Evolutionary conservation across 495 filamentous ascomycete species (phyloP), one percentile per base, ranked within the genome.

Genomic region (Penicillium dipodomyicola): DNA sequence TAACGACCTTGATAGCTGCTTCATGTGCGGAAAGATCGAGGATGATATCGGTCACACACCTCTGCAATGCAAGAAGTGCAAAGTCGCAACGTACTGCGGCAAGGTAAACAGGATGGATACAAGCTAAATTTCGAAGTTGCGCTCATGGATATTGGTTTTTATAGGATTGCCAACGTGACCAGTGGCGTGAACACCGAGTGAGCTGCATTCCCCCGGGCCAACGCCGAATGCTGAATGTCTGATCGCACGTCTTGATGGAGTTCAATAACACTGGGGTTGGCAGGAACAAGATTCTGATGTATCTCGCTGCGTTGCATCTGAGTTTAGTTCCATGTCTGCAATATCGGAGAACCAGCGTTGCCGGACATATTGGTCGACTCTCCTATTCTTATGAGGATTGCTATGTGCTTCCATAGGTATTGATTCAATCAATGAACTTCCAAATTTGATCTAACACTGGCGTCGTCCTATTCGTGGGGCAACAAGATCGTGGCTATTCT

Each of bases 11-110:
- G 8, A 35, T 29, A 57, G 54, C 22, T 57, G 54, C 45, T 57
- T 50, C 27, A 8, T 8, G 8, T 57, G 54, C 32, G 54, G 54
- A 19, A 50, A 43, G 37, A 42, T 57, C 15, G 41, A 48, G 14
- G 20, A 11, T 11, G 54, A 44, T 20, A 30, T 49, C 22, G 54
- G 54, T 4, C 45, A 48, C 9, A 15, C 4, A 19, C 46, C 17
- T 6, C 15, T 27, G 54, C 41, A 15, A 12, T 57, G 54, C 35
- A 32, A 23, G 15, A 25, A 6, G 27, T 57, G 54, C 46, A 41
- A 44, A 15, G 2, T 23, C n/a, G 54, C 54, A 7, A 32, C 15
- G 15, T 57, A 57, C 46, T 57, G 54, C 17, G 8, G 27, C 35
- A n/a, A 22, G 46, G 54, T 51, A 44, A 23, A 27, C 14, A 9